Evolutionary conservation across 768 basidiomycete species (phyloP), one percentile per base, ranked within the genome.

Genomic region (Russula sp.): DNA sequence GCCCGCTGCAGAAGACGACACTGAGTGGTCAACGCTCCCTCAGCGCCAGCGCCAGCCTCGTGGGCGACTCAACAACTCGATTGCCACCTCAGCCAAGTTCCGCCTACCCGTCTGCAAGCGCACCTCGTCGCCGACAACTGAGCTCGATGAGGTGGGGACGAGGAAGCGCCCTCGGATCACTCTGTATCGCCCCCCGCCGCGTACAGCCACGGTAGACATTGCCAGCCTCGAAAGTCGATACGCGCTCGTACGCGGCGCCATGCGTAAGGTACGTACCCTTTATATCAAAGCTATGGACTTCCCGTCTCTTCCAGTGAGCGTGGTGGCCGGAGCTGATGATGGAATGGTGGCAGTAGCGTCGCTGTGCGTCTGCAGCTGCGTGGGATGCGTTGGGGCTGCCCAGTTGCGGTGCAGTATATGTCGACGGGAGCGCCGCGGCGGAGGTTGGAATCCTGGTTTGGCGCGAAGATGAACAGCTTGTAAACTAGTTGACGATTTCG

Each of bases 331-430:
- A 35, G 51, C 64, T 65, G 51, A 65, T 14, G 32, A n/a, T 4
- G 40, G 48, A 13, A 53, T 31, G 13, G 52, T 48, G 62, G 40
- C 45, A 75, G 74, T 75, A 75, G 74, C 72, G 73, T 48, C 74
- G 71, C 57, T 65, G 59, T 52, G 51, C 66, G 13, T 65, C 64
- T n/a, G 54, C 52, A n/a, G 60, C 70, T 22, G 45, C 67, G 11
- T 73, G 69, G 67, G 67, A 67, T 55, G 53, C 71, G 6, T 55
- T 74, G 13, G 68, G 63, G 18, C 66, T 75, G 6, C 68, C 68
- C 16, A 72, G 70, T 50, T 74, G 74, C 45, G 71, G 73, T 8
- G 62, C 69, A 45, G 69, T 73, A 2, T 68, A 66, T 49, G 48
- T 56, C 18, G 69, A 74, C 44, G 55, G 54, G 35, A 64, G 61